These are phyloP conservation scores for Fusarium floridanum DNA, from an alignment of 2,329 filamentous ascomycete genomes.

Conservation along the genomic window DNA sequence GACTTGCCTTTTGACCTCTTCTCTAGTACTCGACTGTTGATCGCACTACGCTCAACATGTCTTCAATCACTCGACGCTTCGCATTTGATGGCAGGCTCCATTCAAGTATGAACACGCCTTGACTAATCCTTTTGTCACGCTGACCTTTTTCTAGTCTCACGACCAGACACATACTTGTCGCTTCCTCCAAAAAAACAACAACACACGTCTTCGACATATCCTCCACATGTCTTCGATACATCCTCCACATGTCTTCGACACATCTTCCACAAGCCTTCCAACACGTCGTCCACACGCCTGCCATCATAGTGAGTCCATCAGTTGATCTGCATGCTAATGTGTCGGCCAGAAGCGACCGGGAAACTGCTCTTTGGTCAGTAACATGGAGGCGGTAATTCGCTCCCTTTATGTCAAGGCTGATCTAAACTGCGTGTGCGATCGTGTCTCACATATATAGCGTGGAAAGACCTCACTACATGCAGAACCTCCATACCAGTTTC, in stretches of 20 bases:
- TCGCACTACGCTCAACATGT: neutral
- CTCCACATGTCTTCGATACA: neutral
- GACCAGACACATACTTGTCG: neutral
- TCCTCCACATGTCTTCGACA: neutral
- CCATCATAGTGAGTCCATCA: neutral
- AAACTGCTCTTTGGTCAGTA: neutral
- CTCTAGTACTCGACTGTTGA: neutral
- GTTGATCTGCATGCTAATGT: neutral
- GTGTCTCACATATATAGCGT: neutral
- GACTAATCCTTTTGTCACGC: neutral
- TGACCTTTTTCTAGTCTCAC: neutral
- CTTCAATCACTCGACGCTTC: neutral
- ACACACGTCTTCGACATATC: neutral
- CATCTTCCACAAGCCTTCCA: neutral
- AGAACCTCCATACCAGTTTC: neutral
- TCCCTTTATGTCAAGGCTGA: neutral
- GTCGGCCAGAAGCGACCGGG: neutral
- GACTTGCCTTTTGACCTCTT: neutral
- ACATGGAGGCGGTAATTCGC: neutral
- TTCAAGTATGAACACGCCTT: neutral
- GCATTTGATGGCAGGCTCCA: neutral
- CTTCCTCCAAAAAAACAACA: neutral
- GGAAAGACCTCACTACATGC: neutral
- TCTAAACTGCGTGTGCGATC: neutral
- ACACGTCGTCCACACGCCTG: neutral